Conservation (phyloP, 140 eudicot species). For the Senecio squalidus region DNA sequence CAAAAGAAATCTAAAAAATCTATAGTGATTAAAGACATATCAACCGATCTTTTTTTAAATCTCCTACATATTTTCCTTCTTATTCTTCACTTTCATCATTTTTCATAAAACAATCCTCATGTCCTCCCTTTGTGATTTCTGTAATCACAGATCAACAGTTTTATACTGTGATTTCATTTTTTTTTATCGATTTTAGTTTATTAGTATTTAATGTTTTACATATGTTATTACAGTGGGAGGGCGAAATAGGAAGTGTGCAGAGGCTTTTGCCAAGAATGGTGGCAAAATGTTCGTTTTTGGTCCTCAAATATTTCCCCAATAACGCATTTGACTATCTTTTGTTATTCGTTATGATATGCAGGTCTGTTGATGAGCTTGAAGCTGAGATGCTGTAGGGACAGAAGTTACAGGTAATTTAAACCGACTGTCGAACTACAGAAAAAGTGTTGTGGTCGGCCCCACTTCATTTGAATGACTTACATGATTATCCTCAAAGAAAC, state of each 20-base stretch:
- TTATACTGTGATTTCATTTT: no score
- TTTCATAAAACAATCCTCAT: no score
- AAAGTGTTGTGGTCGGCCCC: no score
- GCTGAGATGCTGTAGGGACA: conserved; percentile 97
- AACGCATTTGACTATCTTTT: conserved; percentile 3
- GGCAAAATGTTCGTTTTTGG: conserved; percentile 56
- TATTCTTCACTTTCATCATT: no score
- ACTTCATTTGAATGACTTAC: conserved; percentile 14
- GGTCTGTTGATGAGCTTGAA: conserved; percentile 96
- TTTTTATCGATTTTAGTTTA: background rate
- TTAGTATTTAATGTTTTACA: background rate
- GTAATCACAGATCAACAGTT: no score
- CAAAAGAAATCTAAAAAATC: no score
- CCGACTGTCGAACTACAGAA: no score
- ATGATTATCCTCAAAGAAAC: background rate
- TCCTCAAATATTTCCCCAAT: background rate
- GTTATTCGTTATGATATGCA: conserved; percentile 11
- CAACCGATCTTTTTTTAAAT: no score
- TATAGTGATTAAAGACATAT: no score
- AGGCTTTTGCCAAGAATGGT: conserved; percentile 85
- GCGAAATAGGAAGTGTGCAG: conserved; percentile 92
- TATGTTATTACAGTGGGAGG: conserved; percentile 70
- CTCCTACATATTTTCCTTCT: no score
- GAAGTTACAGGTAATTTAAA: conserved; percentile 86
- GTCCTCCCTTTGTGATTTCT: no score